Evolutionary conservation across 495 filamentous ascomycete species (phyloP), one percentile per base, ranked within the genome.

Genomic region (Lasiosphaeria miniovina): DNA sequence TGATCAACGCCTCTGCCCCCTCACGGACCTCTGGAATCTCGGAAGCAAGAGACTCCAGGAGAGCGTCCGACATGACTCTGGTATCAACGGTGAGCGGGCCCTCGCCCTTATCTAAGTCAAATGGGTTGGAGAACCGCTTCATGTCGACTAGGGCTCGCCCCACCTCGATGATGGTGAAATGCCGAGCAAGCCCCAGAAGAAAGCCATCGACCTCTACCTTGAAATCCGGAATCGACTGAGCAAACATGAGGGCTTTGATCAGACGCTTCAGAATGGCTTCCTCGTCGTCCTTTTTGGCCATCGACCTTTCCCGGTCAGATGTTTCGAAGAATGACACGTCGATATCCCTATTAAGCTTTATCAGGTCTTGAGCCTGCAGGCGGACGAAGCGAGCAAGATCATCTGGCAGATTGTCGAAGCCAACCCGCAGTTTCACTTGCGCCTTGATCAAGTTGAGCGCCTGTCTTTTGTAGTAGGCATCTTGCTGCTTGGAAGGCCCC

Each of bases 161-260:
- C 7, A 98, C 76, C 74, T 99, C 95, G n/a, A 98, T 75, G 51
- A 99, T 80, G 1, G 90, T 88, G 60, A 98, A 92, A 71, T 99
- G 95, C 24, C 87, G 85, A 65, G 89, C 92, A 3, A 97, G 74
- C 69, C 95, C 89, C 8, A 85, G 78, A 12, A 96, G 79, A 54
- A 98, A 85, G 3, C 82, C 65, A 34, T 81, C 84, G 2, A 93
- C 91, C 49, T 89, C 83, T 10, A 82, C 77, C 58, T 87, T 81
- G 61, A 96, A 85, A 43, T 94, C 91, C 0, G 88, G 84, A 10
- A 98, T 73, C 0, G 91, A 95, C 36, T 86, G 84, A 1, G 94
- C 89, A 72, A 92, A 90, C 67, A 98, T 89, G 60, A 88, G 84
- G 8, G 93, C 90, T 68, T 92, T 95, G 58, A 99, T 77, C 3